Percentiles rank a stretch among this genome's conserved stretches.
Evolutionary conservation across 805 yeast species (phyloP).

Genomic region (Yarrowia deformans): DNA sequence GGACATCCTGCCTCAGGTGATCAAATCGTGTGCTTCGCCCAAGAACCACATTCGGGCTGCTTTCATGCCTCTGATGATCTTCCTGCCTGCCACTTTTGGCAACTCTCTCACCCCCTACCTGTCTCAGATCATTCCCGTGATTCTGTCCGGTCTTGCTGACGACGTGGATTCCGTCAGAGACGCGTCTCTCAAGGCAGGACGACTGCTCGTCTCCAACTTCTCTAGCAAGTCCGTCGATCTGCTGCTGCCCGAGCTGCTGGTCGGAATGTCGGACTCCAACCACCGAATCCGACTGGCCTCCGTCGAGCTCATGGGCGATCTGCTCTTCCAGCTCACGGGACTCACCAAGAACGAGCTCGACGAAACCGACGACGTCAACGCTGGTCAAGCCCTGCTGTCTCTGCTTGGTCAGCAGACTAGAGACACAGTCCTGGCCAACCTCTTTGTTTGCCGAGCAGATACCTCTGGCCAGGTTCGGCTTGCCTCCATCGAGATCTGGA

Average conservation of each 20-base stretch:
- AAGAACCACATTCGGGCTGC: constrained; percentile 85
- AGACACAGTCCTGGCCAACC: constrained; percentile 81
- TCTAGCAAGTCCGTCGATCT: constrained; percentile 93
- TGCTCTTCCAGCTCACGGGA: constrained; percentile 93
- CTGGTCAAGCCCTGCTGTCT: constrained; percentile 65
- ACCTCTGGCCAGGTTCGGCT: constrained; percentile 84
- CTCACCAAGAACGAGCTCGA: constrained; percentile 67
- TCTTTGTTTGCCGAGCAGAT: constrained; percentile 94
- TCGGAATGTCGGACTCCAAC: constrained; percentile 81
- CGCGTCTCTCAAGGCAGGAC: constrained; percentile 89
- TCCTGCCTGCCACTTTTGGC: constrained; percentile 94
- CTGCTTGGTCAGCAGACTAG: constrained; percentile 88
- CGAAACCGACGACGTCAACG: constrained; percentile 53
- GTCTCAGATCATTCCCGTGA: constrained; percentile 85
- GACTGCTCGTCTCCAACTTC: constrained; percentile 87
- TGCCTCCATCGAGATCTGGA: constrained; percentile 95
- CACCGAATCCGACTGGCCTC: constrained; percentile 91
- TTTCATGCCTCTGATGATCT: constrained; percentile 85
- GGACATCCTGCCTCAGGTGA: constrained; percentile 81
- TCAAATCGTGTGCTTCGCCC: constrained; percentile 71
- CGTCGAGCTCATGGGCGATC: constrained; percentile 93
- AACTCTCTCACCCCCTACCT: constrained; percentile 89
- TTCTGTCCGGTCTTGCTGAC: constrained; percentile 90
- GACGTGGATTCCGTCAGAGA: constrained; percentile 85
- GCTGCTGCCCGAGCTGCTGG: constrained; percentile 90